A percentile compares a stretch with the other conserved stretches of the same genome.
These are phyloP conservation scores for Rhodomyrtus psidioides DNA, from an alignment of 441 rosid species.

Conservation along the genomic window DNA sequence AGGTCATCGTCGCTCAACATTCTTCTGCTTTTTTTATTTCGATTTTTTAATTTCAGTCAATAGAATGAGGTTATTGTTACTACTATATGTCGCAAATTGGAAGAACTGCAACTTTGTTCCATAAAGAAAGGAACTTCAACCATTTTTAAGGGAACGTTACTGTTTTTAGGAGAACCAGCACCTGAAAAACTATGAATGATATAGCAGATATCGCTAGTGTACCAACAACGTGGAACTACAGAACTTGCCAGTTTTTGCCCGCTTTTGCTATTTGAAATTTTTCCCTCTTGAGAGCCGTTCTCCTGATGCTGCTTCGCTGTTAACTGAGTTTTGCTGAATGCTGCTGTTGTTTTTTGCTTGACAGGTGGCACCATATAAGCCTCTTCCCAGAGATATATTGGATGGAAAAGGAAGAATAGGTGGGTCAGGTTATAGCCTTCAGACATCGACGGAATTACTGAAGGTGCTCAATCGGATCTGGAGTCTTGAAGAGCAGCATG, in stretches of 20 bases:
- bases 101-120: not conserved
- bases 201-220: not conserved
- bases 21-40: not conserved
- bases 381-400: not conserved
- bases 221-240: not conserved
- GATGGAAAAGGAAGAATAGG: not conserved
- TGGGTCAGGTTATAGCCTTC: not conserved
- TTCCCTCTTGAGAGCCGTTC: not conserved
- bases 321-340: not conserved
- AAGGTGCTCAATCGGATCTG: conserved; percentile 10
- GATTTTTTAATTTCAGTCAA: not conserved
- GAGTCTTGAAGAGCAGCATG: conserved; percentile 13
- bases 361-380: conserved; percentile 10
- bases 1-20: not conserved
- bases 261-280: not conserved
- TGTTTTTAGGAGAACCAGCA: not conserved
- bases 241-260: not conserved
- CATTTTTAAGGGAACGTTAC: not conserved
- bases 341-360: not conserved
- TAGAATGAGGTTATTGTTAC: not conserved
- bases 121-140: not conserved
- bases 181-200: not conserved
- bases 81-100: not conserved
- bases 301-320: not conserved
- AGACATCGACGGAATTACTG: conserved; percentile 7